These are phyloP conservation scores for Combretum micranthum DNA, from an alignment of 345 rosid species.

Conservation along the genomic window DNA sequence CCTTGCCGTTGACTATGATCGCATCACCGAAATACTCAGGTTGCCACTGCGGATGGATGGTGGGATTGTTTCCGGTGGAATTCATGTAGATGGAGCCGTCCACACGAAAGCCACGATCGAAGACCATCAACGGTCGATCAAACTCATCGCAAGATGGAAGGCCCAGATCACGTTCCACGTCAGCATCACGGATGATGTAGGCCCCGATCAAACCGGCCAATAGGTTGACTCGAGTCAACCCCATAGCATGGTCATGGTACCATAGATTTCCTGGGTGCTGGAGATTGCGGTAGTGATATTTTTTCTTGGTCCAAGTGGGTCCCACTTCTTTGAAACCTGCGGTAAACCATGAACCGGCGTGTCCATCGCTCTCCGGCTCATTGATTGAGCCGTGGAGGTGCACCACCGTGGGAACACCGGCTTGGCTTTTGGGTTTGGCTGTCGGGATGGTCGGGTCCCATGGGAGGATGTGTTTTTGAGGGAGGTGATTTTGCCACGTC, in stretches of 20 bases:
- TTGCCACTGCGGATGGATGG: constrained; percentile 93
- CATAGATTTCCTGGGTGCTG: constrained; percentile 91
- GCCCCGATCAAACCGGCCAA: constrained; percentile 83
- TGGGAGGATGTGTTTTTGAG: constrained; percentile 70
- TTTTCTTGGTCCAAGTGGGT: constrained; percentile 49
- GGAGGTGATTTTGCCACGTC: constrained; percentile 86
- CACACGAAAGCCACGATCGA: constrained; percentile 60
- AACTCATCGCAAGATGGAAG: constrained; percentile 49
- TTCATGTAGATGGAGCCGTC: constrained; percentile 84
- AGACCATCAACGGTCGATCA: constrained; percentile 57
- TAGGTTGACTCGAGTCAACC: constrained; percentile 81
- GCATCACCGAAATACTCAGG: constrained; percentile 89
- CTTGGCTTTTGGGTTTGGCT: constrained; percentile 31
- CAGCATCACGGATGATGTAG: constrained; percentile 54
- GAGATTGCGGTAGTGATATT: constrained; percentile 45
- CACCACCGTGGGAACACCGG: constrained; percentile 85
- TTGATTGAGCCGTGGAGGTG: constrained; percentile 85
- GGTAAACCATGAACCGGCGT: constrained; percentile 79
- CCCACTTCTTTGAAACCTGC: constrained; percentile 51
- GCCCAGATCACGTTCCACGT: constrained; percentile 44
- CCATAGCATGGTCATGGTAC: constrained; percentile 95
- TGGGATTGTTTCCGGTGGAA: constrained; percentile 77
- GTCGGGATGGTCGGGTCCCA: constrained; percentile 89
- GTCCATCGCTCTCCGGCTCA: constrained; percentile 76
- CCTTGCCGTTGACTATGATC: constrained; percentile 82